These are phyloP conservation scores for Phyllosticta paracitricarpa DNA, from an alignment of 2,329 filamentous ascomycete genomes.

Conservation along the genomic window DNA sequence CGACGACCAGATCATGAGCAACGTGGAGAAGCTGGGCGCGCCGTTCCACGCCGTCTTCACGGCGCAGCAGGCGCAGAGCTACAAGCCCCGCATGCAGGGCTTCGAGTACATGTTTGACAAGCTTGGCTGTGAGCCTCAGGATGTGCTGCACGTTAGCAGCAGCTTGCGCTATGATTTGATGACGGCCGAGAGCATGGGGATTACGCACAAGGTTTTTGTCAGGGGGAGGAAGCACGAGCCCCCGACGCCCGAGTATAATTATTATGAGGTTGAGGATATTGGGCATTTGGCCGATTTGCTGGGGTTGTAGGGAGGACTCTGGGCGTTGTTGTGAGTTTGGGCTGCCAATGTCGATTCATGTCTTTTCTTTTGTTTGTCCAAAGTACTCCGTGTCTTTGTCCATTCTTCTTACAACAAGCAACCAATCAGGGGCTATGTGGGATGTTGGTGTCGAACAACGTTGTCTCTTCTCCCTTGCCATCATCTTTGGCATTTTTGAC, in stretches of 20 bases:
- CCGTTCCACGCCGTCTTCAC: slow-evolving; percentile 7
- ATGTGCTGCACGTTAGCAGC: slow-evolving; percentile 5
- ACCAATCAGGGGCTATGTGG: too few species aligned
- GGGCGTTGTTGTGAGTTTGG: neutral
- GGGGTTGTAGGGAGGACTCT: neutral
- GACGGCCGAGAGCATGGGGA: slow-evolving; percentile 6
- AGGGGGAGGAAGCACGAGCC: slow-evolving; percentile 3
- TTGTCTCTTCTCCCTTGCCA: too few species aligned
- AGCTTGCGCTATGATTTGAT: slow-evolving; percentile 9
- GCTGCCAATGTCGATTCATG: neutral
- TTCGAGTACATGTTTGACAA: slow-evolving; percentile 8
- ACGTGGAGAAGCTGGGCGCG: slow-evolving; percentile 9
- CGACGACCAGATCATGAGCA: slow-evolving; percentile 8
- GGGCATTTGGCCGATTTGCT: slow-evolving; percentile 2
- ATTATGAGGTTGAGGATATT: slow-evolving; percentile 7
- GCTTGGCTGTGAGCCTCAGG: slow-evolving; percentile 7
- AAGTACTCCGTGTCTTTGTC: too few species aligned
- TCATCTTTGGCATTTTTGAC: too few species aligned
- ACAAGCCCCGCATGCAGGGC: slow-evolving; percentile 9
- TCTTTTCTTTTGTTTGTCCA: too few species aligned
- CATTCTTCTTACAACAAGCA: too few species aligned
- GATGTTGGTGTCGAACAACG: too few species aligned
- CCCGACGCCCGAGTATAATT: slow-evolving; percentile 5
- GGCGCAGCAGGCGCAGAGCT: slow-evolving; percentile 7
- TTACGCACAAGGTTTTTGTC: slow-evolving; percentile 6